Evolutionary conservation across 208 protist genomes (phyloP), one percentile per base, ranked within the genome.

Genomic region (Leptomonas seymouri): DNA sequence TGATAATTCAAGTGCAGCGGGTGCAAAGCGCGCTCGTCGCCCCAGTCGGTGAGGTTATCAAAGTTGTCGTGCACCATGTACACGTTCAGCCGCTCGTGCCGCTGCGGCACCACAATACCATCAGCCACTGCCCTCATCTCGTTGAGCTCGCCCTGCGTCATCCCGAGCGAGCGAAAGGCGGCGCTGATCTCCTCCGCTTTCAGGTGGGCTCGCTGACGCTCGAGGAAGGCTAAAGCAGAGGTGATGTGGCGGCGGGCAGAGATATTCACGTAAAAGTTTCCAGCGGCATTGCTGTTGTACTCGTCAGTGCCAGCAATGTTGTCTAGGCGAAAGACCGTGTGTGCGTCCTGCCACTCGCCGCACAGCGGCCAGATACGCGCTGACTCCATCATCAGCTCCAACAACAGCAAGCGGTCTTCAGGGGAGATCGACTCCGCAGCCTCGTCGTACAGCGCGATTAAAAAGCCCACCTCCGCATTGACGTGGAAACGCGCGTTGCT

Each of bases 21-120:
- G 71, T 97, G 90, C 65, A 82, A 77, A 2, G 81, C 74, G 20
- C 84, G 78, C 34, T 91, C 86, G 9, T 73, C 78, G 27, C 67
- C 71, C 90, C 92, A 97, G 46, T 84, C 69, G 7, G 76, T 62
- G 34, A 97, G 76, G 42, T 82, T 87, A 72, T 94, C 79, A 60
- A 97, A 97, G 79, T 87, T 82, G 64, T 97, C 86, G 71, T 97
- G 92, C 30, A 93, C 89, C 75, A 91, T 81, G 80, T 94, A 97
- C 20, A 93, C 86, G 18, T 83, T 84, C 0, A 88, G 71, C 28
- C 81, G 82, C 56, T 94, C 82, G 51, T 86, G 77, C 20, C 85
- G 74, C 49, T 79, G 80, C 53, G 71, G 71, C 45, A 97, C 42
- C 46, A 80, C 70, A 34, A 97, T 94, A 23, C 74, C 77, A 14